Evolutionary conservation across 257 asterid genomes (phyloP).

Genomic region (Cinchona pubescens): DNA sequence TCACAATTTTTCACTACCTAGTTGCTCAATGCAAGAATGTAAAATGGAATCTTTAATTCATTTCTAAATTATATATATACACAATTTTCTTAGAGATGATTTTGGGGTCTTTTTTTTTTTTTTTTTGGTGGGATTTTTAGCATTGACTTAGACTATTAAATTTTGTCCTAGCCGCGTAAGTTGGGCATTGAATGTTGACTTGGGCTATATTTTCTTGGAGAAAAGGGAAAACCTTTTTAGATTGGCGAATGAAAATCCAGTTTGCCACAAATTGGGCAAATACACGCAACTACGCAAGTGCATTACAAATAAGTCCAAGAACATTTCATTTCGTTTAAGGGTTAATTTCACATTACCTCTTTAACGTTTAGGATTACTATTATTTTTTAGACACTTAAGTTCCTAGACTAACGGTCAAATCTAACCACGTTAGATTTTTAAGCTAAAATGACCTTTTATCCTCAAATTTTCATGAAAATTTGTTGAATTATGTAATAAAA

Average conservation of each 20-base stretch:
- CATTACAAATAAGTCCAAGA: background rate
- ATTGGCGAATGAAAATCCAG: background rate
- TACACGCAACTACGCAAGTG: background rate
- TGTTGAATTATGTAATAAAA: too few relatives aligned
- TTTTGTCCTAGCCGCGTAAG: background rate
- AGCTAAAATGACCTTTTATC: too few relatives aligned
- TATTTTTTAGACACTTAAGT: too few relatives aligned
- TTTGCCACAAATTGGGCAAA: background rate
- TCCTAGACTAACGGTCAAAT: too few relatives aligned
- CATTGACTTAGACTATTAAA: background rate
- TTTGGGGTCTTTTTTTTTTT: too few relatives aligned
- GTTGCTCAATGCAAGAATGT: background rate
- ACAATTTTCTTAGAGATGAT: too few relatives aligned
- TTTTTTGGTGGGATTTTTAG: too few relatives aligned
- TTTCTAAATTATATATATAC: background rate
- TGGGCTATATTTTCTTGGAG: background rate
- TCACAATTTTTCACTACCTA: background rate
- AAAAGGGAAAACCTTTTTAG: background rate
- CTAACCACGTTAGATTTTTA: too few relatives aligned
- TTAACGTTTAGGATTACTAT: too few relatives aligned
- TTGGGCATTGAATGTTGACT: background rate
- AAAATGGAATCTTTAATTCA: background rate
- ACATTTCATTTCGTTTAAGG: background rate
- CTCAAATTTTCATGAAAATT: too few relatives aligned
- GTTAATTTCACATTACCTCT: background rate